A percentile compares a stretch with the other conserved stretches of the same genome.
These are phyloP conservation scores for Aureobasidium sp. DNA, from an alignment of 2,329 filamentous ascomycete genomes.

Conservation along the genomic window DNA sequence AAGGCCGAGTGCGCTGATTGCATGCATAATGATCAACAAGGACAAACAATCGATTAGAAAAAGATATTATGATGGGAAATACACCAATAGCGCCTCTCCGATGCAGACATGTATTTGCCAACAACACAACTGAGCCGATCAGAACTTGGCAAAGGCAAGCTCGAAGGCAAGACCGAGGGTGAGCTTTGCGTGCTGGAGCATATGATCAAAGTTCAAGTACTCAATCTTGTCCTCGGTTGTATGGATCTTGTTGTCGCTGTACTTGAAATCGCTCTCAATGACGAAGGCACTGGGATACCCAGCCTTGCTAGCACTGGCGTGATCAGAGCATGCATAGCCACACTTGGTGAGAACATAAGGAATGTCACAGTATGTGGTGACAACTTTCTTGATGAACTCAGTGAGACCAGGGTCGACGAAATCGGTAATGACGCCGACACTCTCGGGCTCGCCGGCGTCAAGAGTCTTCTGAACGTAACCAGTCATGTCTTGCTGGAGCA, in stretches of 20 bases:
- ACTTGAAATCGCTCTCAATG: slow-evolving; percentile 65
- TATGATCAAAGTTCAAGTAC: slow-evolving; percentile 75
- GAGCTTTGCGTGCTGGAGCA: slow-evolving; percentile 83
- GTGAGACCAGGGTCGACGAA: slow-evolving; percentile 79
- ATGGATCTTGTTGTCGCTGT: slow-evolving; percentile 61
- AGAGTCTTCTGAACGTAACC: slow-evolving; percentile 78
- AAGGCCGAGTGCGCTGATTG: background rate
- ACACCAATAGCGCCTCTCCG: background rate
- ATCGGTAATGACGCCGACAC: slow-evolving; percentile 87
- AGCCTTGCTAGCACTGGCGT: slow-evolving; percentile 65
- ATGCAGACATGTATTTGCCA: background rate
- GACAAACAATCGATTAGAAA: background rate
- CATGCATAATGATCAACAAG: background rate
- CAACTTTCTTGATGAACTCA: slow-evolving; percentile 81
- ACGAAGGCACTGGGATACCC: slow-evolving; percentile 71
- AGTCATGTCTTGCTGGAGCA: slow-evolving; percentile 98
- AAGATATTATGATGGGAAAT: background rate
- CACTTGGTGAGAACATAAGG: slow-evolving; percentile 83
- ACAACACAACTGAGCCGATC: background rate
- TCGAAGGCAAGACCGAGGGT: slow-evolving; percentile 79
- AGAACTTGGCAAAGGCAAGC: slow-evolving; percentile 58
- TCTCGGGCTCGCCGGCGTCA: slow-evolving; percentile 74
- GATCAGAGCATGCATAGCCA: slow-evolving; percentile 76
- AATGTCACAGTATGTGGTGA: slow-evolving; percentile 82
- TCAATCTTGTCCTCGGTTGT: slow-evolving; percentile 64